Evolutionary conservation across 1,139 yeast species (phyloP), one percentile per base, ranked within the genome.

Genomic region (Lodderomyces metapsilosis): DNA sequence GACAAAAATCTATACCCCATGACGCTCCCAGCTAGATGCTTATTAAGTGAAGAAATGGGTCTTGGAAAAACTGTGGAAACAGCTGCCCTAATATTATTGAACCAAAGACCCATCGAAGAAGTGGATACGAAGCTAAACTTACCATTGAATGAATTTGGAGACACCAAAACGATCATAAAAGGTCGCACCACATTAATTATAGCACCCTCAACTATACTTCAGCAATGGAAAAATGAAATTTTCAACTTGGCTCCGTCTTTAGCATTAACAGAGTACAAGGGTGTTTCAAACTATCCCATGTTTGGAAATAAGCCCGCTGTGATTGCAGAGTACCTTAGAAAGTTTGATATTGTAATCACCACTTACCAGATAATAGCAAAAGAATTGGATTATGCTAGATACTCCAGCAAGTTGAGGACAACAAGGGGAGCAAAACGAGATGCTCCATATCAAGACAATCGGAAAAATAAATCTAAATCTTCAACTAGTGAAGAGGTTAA

Each of bases 31-130:
- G 91, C 88, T 0, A 74, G 73, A 43, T 96, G 92, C 0, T 64
- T 91, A 7, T 60, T 91, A 31, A 85, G 94, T 1, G 98, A 91
- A 57, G 98, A 92, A 61, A 92, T 92, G 98, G 98, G 98, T 0
- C 71, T 92, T 4, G 98, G 98, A 0, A 92, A 92, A 57, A 91
- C 98, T 0, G 82, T 92, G 2, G 98, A 92, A 58, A 68, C 88
- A 6, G 70, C 88, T 2, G 71, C 95, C 0, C 62, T 89, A 27
- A 63, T 84, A 0, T 57, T 82, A 3, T 56, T 82, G 42, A 84
- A 91, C 57, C 80, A 69, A 20, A 59, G 88, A 15, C 74, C 75
- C 0, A 39, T 48, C 0, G 58, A 54, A 12, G 84, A 82, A 48
- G 50, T 63, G 9, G 74, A 73, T 41, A 69, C 73, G 27, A 58